phyloP scores from a whole-genome alignment of 2,329 filamentous ascomycete species.

The Neocatenulostroma microsporum region DNA sequence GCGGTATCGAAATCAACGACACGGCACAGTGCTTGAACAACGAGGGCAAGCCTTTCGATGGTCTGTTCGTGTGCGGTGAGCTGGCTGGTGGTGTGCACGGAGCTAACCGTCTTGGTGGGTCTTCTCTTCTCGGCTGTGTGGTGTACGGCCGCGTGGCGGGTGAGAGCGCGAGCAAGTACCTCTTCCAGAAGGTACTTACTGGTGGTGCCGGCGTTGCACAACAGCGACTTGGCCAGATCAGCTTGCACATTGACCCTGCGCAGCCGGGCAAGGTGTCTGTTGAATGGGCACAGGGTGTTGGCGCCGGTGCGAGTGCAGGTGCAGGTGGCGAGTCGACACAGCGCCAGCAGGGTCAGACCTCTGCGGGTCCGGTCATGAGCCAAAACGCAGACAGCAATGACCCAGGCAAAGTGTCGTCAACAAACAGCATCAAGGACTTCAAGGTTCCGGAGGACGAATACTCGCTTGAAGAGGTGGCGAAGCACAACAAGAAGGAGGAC shows the following conservation, averaged over 20 bases:
- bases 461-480: conserved; percentile 86
- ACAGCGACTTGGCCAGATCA: conserved; percentile 89
- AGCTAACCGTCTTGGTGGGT: conserved; percentile 95
- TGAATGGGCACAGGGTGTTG: conserved; percentile 64
- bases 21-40: conserved; percentile 88
- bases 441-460: conserved; percentile 86
- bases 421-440: conserved; percentile 64
- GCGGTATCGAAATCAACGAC: conserved; percentile 99
- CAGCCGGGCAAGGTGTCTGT: conserved; percentile 87
- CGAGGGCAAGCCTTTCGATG: conserved; percentile 87
- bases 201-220: conserved; percentile 56
- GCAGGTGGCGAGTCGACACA: conserved; percentile 23
- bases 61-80: conserved; percentile 94
- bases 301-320: conserved; percentile 37
- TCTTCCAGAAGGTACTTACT: conserved; percentile 84
- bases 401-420: conserved; percentile 53
- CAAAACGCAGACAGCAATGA: conserved; percentile 45
- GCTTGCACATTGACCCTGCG: conserved; percentile 89
- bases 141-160: conserved; percentile 97
- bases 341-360: conserved; percentile 42
- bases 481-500: conserved; percentile 98
- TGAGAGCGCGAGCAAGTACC: conserved; percentile 88
- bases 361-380: conserved; percentile 50
- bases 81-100: conserved; percentile 96
- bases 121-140: conserved; percentile 94